Conservation (phyloP, 2,329 filamentous ascomycete species). For the Fusarium sp. region DNA sequence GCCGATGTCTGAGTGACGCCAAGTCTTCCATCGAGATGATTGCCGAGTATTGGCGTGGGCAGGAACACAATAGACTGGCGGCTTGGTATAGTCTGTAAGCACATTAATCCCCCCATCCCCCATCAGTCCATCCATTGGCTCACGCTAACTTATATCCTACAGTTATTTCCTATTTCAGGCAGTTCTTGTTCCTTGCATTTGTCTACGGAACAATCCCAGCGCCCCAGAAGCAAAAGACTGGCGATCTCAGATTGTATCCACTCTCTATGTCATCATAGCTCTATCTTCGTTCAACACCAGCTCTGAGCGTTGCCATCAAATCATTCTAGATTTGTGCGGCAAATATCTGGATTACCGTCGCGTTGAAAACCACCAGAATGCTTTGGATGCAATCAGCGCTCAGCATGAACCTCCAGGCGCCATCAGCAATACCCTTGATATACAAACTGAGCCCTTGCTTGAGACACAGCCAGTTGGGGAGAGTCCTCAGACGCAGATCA, state of each 20-base stretch:
- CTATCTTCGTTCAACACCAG: constrained; percentile 55
- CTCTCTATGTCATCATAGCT: constrained; percentile 52
- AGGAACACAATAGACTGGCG: constrained; percentile 53
- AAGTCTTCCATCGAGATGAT: constrained; percentile 55
- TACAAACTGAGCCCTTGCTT: not conserved
- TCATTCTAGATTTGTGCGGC: constrained; percentile 57
- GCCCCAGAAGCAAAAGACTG: constrained; percentile 53
- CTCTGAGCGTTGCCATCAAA: constrained; percentile 55
- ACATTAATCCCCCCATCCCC: not conserved
- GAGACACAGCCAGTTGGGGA: constrained; percentile 48
- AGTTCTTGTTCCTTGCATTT: constrained; percentile 60
- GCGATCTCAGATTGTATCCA: constrained; percentile 54
- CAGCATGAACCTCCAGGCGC: not conserved
- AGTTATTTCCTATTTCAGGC: constrained; percentile 64
- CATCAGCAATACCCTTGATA: not conserved
- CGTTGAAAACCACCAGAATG: constrained; percentile 1
- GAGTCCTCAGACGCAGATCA: constrained; percentile 57
- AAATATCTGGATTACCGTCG: constrained; percentile 46
- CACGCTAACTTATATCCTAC: not conserved
- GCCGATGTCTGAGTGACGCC: constrained; percentile 55
- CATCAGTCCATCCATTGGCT: not conserved
- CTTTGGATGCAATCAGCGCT: not conserved
- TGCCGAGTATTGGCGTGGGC: constrained; percentile 51
- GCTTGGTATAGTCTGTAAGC: constrained; percentile 57
- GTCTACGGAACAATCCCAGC: constrained; percentile 57